Base-by-base conservation (phyloP, 1,139 yeast species). In the Pichia sp. region DNA sequence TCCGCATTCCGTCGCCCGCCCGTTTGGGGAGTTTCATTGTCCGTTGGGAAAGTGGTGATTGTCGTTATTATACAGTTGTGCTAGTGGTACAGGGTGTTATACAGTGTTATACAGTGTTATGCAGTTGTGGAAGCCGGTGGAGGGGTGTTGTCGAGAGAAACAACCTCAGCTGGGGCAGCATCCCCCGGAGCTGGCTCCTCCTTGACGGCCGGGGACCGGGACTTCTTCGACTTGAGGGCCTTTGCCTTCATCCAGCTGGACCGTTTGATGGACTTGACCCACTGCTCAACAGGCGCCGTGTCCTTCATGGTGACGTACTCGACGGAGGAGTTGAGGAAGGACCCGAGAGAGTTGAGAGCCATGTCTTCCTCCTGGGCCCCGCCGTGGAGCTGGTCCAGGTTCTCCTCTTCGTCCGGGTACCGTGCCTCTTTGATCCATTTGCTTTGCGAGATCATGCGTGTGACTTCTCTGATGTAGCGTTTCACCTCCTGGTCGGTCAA, bases 401-500 rank as follows among this genome's bases (percentile, higher is more conserved):
- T 20, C 17, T 15, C 42, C 9, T 24, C 24, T 34, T 46, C 35
- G 32, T 45, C 30, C 6, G 43, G 47, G 22, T 40, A 50, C 32
- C 44, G 45, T 2, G 55, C 50, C 15, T 52, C 54, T 19, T 51
- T 52, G 27, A 54, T 45, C 58, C 58, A 55, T 30, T 50, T 52
- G 15, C 42, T 45, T 8, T 53, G 46, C 2, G 49, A 36, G 12
- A 53, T 46, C 27, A 53, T 24, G 2, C 41, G 38, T 6, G 49
- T 24, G 1, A 53, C 50, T 34, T 47, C 53, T 8, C 40, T 32
- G 9, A 53, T 38, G 45, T 55, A 55, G 4, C 33, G 37, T 15
- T 44, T 51, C 2, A 53, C 49, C 11, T 55, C 55, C 6, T 37
- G 33, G 14, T 37, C 30, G 1, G 69, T 69, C 40, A 73, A 65